A percentile compares a stretch with the other conserved stretches of the same genome.
Conservation (phyloP, 768 basidiomycete species). For the Leccinum incarnatum region DNA sequence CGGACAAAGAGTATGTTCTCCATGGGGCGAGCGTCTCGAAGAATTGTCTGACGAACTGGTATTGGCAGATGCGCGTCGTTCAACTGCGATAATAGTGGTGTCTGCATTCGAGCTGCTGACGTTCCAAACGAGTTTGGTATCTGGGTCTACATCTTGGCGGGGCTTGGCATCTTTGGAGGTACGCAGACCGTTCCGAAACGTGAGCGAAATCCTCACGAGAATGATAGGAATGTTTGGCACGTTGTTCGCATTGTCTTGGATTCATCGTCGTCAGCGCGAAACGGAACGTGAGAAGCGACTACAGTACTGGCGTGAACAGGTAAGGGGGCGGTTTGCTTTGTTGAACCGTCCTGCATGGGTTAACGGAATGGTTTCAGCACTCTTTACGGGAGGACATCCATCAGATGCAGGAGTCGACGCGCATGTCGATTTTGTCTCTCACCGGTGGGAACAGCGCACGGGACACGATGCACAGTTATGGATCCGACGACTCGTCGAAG, state of each 20-base stretch:
- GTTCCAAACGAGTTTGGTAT: conserved; percentile 57
- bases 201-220: background rate
- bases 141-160: conserved; percentile 74
- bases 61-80: conserved; percentile 62
- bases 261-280: conserved; percentile 71
- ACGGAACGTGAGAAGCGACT: conserved; percentile 74
- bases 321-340: conserved; percentile 19
- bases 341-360: background rate
- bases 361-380: conserved; percentile 41
- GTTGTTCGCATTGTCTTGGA: conserved; percentile 61
- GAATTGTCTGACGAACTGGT: conserved; percentile 29
- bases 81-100: conserved; percentile 62
- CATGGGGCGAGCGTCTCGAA: background rate
- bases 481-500: conserved; percentile 52
- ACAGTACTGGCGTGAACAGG: conserved; percentile 91
- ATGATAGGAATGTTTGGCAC: conserved; percentile 72
- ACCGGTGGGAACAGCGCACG: conserved; percentile 42
- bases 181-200: conserved; percentile 20
- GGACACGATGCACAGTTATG: conserved; percentile 48
- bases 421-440: conserved; percentile 60
- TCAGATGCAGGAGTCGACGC: conserved; percentile 75
- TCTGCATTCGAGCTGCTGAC: conserved; percentile 63
- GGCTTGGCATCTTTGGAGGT: conserved; percentile 72
- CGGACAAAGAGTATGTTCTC: conserved; percentile 52
- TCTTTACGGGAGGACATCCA: conserved; percentile 78